Evolutionary conservation across 2,329 filamentous ascomycete genomes (phyloP), one percentile per base, ranked within the genome.

Genomic region (Ophiostoma triangulosporum): DNA sequence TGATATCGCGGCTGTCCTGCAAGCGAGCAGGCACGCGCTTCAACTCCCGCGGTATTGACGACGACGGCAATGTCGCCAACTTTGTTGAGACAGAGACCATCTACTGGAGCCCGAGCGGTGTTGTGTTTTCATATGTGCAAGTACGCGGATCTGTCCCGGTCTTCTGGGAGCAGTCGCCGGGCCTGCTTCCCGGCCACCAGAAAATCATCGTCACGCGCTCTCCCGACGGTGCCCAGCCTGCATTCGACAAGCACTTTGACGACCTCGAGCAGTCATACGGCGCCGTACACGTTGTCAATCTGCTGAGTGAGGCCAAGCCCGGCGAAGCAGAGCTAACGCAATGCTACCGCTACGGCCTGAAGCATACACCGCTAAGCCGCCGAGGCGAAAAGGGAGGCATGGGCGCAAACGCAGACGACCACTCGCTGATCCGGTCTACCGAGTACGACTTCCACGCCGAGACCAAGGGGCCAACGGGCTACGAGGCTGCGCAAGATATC

Each of bases 71-170:
- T 62, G 93, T 97, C 27, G 90, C 93, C 57, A 98, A 98, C 67
- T 98, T 95, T 68, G 93, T 97, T n/a, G 93, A 98, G 68, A 93
- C 89, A 0, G 93, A 98, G 69, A 95, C 89, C 0, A 81, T 91
- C 38, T 90, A 94, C 64, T 95, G 87, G 84, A 84, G 84, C 60
- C 86, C 86, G 1, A 79, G 81, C 1, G 79, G 80, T 3, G 71
- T 88, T 6, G 81, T 88, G 53, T 97, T 97, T 65, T 97, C 93
- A 0, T 98, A 96, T 66, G 88, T 84, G 2, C 93, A 98, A 68
- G 80, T 94, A 26, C 80, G 93, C 61, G 93, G 93, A 35, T 96
- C 90, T 6, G 88, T 98, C 7, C 93, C 93, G 1, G 76, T 97
- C 3, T 98, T 98, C 66, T 98, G 93, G 93, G 93, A 98, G 66